Percentiles rank a stretch among this genome's conserved stretches.
Conservation (phyloP, 139 green algal species). For the Pleodorina starrii region DNA sequence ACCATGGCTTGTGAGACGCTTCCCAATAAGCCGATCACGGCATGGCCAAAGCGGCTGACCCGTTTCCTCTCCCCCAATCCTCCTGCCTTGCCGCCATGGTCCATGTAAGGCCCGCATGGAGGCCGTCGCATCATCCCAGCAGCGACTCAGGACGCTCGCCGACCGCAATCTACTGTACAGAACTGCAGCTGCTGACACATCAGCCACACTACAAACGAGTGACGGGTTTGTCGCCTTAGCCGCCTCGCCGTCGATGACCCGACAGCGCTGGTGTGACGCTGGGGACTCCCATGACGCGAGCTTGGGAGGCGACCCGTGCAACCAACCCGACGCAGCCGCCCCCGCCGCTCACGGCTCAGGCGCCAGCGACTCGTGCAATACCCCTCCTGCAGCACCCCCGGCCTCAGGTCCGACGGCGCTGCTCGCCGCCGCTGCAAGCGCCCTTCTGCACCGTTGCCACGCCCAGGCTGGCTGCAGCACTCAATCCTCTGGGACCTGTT, state of each 20-base stretch:
- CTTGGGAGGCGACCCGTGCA: background rate
- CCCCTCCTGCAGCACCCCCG: too few species aligned
- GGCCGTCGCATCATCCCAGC: background rate
- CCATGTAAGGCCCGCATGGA: background rate
- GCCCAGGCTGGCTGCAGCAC: background rate
- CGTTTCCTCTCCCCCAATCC: background rate
- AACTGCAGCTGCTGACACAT: background rate
- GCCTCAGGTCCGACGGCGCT: background rate
- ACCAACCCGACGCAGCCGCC: background rate
- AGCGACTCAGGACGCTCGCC: constrained; percentile 8
- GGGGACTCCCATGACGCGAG: background rate
- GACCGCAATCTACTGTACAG: background rate
- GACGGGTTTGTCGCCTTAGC: background rate
- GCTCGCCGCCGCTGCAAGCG: background rate
- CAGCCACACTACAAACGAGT: background rate
- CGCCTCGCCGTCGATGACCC: background rate
- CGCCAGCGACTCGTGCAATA: background rate
- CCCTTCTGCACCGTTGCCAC: background rate
- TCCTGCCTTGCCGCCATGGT: background rate
- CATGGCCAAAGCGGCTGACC: background rate
- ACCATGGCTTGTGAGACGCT: too few species aligned
- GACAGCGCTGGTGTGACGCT: too few species aligned
- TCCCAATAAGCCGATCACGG: too few species aligned
- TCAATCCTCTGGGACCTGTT: background rate
- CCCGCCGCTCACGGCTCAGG: background rate